A percentile compares a stretch with the other conserved stretches of the same genome.
phyloP scores from a whole-genome alignment of 164 flowering plant species.

The Chimonanthus praecox region DNA sequence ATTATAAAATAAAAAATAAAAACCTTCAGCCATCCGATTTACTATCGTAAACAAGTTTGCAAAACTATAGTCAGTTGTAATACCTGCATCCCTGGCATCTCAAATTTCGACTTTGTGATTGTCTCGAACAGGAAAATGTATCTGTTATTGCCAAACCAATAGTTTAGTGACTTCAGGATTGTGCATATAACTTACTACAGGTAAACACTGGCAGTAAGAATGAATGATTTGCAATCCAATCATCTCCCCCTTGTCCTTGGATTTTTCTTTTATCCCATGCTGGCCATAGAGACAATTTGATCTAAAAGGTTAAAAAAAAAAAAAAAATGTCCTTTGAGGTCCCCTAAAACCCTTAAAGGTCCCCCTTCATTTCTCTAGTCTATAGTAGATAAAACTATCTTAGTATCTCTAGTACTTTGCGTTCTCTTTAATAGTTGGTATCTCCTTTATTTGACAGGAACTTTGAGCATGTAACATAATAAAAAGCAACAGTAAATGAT shows the following conservation, averaged over 20 bases:
- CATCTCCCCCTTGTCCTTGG: not conserved
- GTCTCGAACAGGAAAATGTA: slow-evolving; percentile 84
- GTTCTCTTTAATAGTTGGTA: not conserved
- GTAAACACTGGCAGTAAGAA: not conserved
- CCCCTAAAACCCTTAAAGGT: too few species aligned
- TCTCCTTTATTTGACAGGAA: not conserved
- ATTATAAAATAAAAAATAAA: too few species aligned
- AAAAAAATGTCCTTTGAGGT: not conserved
- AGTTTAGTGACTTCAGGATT: not conserved
- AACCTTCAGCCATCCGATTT: not conserved
- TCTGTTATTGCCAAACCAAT: slow-evolving; percentile 32
- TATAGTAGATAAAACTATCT: too few species aligned
- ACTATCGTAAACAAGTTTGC: not conserved
- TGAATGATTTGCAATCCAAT: not conserved
- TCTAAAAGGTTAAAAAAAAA: not conserved
- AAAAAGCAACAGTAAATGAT: too few species aligned
- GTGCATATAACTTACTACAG: not conserved
- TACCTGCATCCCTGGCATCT: slow-evolving; percentile 56
- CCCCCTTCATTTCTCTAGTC: not conserved
- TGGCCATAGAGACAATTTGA: not conserved
- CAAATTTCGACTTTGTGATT: slow-evolving; percentile 72
- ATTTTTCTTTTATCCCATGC: not conserved
- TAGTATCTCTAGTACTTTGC: too few species aligned
- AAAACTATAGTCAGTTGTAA: not conserved
- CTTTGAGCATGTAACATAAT: too few species aligned